Conservation (phyloP, 169 alveolate species). For the Pseudocohnilembus persalinus region DNA sequence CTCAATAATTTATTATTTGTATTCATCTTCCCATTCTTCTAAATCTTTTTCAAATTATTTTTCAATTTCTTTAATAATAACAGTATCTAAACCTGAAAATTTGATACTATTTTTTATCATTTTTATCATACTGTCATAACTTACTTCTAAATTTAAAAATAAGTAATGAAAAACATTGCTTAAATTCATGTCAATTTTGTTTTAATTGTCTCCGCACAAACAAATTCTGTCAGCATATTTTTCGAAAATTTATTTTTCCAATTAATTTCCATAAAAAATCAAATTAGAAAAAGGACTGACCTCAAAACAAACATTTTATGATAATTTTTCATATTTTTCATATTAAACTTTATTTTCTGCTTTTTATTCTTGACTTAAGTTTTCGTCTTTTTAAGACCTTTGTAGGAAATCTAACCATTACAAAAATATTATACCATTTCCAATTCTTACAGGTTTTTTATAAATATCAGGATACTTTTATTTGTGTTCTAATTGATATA, state of each 20-base stretch:
- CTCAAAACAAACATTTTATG: neutral
- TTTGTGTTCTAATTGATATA: neutral
- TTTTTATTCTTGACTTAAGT: no score
- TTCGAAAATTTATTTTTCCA: neutral
- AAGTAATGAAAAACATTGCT: neutral
- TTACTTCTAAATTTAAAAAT: neutral
- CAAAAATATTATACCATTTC: neutral
- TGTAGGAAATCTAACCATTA: no score
- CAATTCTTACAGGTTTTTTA: neutral
- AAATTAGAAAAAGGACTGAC: neutral
- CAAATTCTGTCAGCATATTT: neutral
- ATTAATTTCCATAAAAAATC: neutral
- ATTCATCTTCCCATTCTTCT: neutral
- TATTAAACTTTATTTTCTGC: neutral
- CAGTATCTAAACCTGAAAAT: neutral
- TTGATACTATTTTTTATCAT: neutral
- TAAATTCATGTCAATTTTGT: neutral
- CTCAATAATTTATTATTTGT: neutral
- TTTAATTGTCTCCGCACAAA: neutral
- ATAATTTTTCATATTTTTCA: neutral
- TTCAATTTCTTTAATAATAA: no score
- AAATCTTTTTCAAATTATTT: neutral
- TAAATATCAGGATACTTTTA: neutral
- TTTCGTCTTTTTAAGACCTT: neutral
- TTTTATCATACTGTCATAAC: neutral